Evolutionary conservation across 441 rosid genomes (phyloP), one percentile per base, ranked within the genome.

Genomic region (Omphalea diandra): DNA sequence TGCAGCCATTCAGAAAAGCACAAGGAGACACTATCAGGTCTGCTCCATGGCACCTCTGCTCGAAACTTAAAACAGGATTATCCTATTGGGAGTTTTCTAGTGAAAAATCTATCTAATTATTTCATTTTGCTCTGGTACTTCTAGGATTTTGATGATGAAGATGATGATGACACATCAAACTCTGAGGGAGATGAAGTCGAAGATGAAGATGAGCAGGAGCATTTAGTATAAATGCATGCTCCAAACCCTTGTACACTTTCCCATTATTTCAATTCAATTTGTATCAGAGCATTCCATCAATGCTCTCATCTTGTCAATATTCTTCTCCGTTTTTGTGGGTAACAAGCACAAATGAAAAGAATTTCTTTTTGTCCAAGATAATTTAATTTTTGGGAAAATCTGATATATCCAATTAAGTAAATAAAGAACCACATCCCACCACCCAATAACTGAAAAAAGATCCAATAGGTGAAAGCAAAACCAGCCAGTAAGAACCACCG

Each of bases 1-100:
- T 68, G 62, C 88, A 31, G 90, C 90, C 20, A 49, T 95, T 68
- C 90, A 75, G 10, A 86, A 79, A 32, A 71, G 79, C 73, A 63
- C 84, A 33, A 73, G 79, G 59, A 76, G 70, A 69, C 82, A 76
- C 4, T 66, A 71, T 73, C 79, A 80, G 64, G 98, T 90, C 38
- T n/a, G n/a, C n/a, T n/a, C n/a, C n/a, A n/a, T n/a, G n/a, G n/a
- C n/a, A n/a, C n/a, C n/a, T n/a, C n/a, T n/a, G n/a, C n/a, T n/a
- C n/a, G n/a, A n/a, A n/a, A n/a, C n/a, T n/a, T n/a, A n/a, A n/a
- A n/a, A n/a, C 44, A 40, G 11, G 8, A 50, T 20, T 50, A 9
- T 49, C 9, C 54, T 7, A 18, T 20, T 18, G 8, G 54, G 26
- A n/a, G 26, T 49, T 32, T 15, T 41, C 2, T 24, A 35, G 35